Evolutionary conservation across 495 filamentous ascomycete genomes (phyloP), one percentile per base, ranked within the genome.

Genomic region (Talaromyces wortmannii): DNA sequence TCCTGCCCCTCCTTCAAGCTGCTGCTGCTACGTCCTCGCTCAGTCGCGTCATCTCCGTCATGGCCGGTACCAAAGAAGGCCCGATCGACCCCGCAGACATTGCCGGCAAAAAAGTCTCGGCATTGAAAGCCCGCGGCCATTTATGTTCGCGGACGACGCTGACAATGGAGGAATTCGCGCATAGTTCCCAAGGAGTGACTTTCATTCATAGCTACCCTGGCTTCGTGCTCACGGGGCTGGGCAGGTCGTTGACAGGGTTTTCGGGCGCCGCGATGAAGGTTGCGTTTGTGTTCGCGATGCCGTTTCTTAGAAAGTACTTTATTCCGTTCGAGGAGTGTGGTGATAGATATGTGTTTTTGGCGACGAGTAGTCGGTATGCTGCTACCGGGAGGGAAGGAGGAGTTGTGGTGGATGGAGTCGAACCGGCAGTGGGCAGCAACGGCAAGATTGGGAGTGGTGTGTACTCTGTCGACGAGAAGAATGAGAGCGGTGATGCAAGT

Each of bases 31-130:
- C 23, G 2, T 5, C 36, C 8, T 45, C 66, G 6, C 36, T 56
- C 15, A 57, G 62, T 3, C 78, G 84, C 16, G 79, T 88, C 15
- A 72, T 88, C 33, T 70, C 64, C 32, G 72, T 87, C 47, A 65
- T 74, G 11, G 70, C 61, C 0, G 77, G 70, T 2, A 73, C 74
- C 23, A 68, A 71, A 15, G 85, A 88, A 63, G 78, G 77, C 13
- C 50, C 55, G 6, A 57, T 88, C 15, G 56, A 74, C 53, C 43
- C 61, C 2, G 56, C 64, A 47, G 80, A 88, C 59, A 62, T 83
- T 15, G 63, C 68, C 16, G 55, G 55, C 45, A 58, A 57, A 13
- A 57, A 59, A 5, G 67, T 66, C 56, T 56, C 62, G 4, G 56
- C 67, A 31, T 54, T 62, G 36, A 67, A 60, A 12, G 61, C 64